Base-by-base conservation (phyloP, 2,329 filamentous ascomycete species). In the Aspergillus pseudotamarii region DNA sequence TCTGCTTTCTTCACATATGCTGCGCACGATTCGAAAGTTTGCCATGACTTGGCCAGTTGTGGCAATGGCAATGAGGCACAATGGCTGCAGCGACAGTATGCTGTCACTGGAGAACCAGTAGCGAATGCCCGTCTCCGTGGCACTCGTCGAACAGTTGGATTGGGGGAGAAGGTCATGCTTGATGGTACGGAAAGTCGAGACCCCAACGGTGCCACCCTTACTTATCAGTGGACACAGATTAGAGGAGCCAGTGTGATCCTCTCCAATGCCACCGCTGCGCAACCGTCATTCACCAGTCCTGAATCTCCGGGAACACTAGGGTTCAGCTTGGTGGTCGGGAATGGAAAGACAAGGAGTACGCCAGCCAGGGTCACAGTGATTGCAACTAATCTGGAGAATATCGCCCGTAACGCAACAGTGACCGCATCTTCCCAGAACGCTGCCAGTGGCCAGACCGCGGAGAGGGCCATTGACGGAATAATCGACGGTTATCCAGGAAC, bases 211-310 rank as follows among this genome's bases (percentile, higher is more conserved):
- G 23, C 11, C 12, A 19, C 32, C 6, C 51, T 58, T 41, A 14
- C 10, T 38, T 60, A 56, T 43, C 34, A 58, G 30, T 65, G 63
- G 57, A 55, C 21, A 43, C 63, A 65, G 38, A 19, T 60, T 26
- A 28, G 38, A 14, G 57, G 60, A 14, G n/a, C 34, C 11, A 4
- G n/a, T 21, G 57, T 56, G 19, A 23, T 53, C 8, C 45, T 63
- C 19, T 57, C 32, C 21, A 21, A 46, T 36, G 53, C 38, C 14
- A 50, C 43, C 19, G 45, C 38, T 19, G 57, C 26, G 21, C 38
- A 36, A 6, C 45, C 55, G 21, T 60, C 34, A 2, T 58, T 65
- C 9, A 46, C 34, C 26, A 59, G 46, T 28, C 57, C 53, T 6
- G 9, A 23, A 4, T 26, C 45, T 3, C 28, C 60, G 23, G 60